Evolutionary conservation across 768 basidiomycete genomes (phyloP).

Genomic region (Chalciporus chontae): DNA sequence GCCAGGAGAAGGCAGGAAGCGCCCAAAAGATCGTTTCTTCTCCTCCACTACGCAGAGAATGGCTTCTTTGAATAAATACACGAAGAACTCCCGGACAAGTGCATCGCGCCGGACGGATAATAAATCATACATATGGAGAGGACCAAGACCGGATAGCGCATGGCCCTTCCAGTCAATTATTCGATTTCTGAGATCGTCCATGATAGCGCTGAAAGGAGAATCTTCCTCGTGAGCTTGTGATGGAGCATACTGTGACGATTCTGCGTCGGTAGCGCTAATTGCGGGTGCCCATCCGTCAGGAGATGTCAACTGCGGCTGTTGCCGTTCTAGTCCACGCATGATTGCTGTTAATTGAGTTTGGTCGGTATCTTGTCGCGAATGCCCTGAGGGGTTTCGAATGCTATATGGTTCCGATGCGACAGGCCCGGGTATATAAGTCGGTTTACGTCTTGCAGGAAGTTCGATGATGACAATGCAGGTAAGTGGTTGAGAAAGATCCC

Average conservation of each 20-base stretch:
- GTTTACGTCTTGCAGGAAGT: constrained; percentile 71
- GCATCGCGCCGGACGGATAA: constrained; percentile 85
- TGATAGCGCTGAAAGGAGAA: constrained; percentile 78
- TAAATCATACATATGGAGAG: constrained; percentile 89
- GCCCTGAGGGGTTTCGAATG: constrained; percentile 25
- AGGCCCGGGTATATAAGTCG: constrained; percentile 50
- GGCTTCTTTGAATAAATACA: constrained; percentile 96
- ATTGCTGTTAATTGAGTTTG: constrained; percentile 5
- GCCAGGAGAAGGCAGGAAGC: constrained; percentile 64
- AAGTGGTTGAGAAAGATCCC: constrained; percentile 71
- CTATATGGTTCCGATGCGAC: constrained; percentile 47
- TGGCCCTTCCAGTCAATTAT: constrained; percentile 98
- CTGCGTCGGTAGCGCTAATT: constrained; percentile 29
- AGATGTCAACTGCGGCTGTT: constrained; percentile 8
- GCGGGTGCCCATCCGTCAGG: constrained; percentile 26
- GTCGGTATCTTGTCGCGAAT: constrained; percentile 22
- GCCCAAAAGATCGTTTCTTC: constrained; percentile 77
- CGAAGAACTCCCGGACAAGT: constrained; percentile 90
- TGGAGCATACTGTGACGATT: constrained; percentile 29
- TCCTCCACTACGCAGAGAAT: constrained; percentile 99
- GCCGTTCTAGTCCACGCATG: constrained; percentile 14
- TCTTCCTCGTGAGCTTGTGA: constrained; percentile 47
- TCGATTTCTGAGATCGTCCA: constrained; percentile 83
- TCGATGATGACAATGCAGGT: constrained; percentile 95
- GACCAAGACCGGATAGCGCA: constrained; percentile 83